phyloP scores from a whole-genome alignment of 495 filamentous ascomycete species.

The Neohortaea acidophila region DNA sequence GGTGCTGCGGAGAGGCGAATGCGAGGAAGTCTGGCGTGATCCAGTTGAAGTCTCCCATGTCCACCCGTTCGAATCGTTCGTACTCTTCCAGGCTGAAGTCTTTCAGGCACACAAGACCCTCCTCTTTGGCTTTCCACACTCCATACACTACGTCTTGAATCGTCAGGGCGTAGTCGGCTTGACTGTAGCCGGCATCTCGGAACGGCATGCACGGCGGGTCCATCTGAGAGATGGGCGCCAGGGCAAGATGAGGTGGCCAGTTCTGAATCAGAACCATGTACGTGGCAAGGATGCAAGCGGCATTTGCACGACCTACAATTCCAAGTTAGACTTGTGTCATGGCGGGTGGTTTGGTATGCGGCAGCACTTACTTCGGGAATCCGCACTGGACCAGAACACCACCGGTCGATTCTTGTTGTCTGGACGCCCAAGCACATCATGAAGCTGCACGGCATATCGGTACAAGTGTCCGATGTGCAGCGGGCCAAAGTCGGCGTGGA shows the following conservation, averaged over 20 bases:
- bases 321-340: neutral
- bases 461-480: constrained; percentile 95
- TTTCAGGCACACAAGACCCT: constrained; percentile 69
- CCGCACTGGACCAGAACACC: constrained; percentile 85
- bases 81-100: constrained; percentile 93
- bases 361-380: constrained; percentile 59
- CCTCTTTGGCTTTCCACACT: constrained; percentile 96
- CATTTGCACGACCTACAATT: constrained; percentile 64
- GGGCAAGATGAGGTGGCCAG: constrained; percentile 96
- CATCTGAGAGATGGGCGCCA: constrained; percentile 87
- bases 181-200: constrained; percentile 93
- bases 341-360: neutral
- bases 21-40: constrained; percentile 87
- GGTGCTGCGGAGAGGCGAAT: constrained; percentile 85
- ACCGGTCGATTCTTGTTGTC: constrained; percentile 69
- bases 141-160: constrained; percentile 97
- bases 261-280: constrained; percentile 98
- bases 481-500: constrained; percentile 96
- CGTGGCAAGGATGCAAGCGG: constrained; percentile 84
- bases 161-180: constrained; percentile 87
- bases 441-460: constrained; percentile 84
- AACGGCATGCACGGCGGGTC: constrained; percentile 98
- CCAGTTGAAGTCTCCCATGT: constrained; percentile 99
- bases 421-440: constrained; percentile 81
- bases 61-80: constrained; percentile 85